Evolutionary conservation across 768 basidiomycete genomes (phyloP).

Genomic region (Tubosaeta sp.): DNA sequence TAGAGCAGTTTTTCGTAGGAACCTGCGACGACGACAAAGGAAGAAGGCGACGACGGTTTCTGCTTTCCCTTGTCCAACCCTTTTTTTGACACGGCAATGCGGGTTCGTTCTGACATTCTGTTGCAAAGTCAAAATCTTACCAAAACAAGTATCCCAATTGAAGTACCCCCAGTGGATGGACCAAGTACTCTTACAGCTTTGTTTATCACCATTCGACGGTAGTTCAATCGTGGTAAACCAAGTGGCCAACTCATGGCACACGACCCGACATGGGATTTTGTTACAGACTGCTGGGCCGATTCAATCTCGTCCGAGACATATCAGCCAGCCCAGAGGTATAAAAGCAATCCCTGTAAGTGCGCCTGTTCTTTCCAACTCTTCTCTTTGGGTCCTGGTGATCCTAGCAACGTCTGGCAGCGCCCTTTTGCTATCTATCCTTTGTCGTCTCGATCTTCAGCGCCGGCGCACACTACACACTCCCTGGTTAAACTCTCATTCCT

Average conservation of each 20-base stretch:
- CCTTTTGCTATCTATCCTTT: conserved; percentile 15
- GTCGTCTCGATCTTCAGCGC: conserved; percentile 21
- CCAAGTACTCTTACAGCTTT: too few relatives aligned
- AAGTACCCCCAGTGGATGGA: too few relatives aligned
- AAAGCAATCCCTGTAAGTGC: conserved; percentile 9
- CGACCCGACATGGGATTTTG: neutral
- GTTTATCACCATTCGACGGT: too few relatives aligned
- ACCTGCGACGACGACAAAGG: conserved; percentile 86
- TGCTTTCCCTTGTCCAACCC: conserved; percentile 32
- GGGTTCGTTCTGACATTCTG: conserved; percentile 18
- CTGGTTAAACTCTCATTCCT: neutral
- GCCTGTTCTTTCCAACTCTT: conserved; percentile 31
- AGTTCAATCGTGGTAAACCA: neutral
- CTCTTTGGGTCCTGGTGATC: conserved; percentile 56
- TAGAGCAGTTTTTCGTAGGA: conserved; percentile 97
- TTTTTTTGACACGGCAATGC: conserved; percentile 17
- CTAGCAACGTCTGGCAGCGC: conserved; percentile 16
- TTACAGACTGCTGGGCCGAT: conserved; percentile 9
- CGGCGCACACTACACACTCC: conserved; percentile 20
- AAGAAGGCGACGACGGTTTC: conserved; percentile 38
- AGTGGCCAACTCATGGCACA: neutral
- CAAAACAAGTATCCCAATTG: too few relatives aligned
- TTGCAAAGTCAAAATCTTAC: neutral
- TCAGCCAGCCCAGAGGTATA: conserved; percentile 14
- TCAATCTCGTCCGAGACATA: conserved; percentile 15